Conservation (phyloP, 257 asterid genomes). For the Capsicum rhomboideum region DNA sequence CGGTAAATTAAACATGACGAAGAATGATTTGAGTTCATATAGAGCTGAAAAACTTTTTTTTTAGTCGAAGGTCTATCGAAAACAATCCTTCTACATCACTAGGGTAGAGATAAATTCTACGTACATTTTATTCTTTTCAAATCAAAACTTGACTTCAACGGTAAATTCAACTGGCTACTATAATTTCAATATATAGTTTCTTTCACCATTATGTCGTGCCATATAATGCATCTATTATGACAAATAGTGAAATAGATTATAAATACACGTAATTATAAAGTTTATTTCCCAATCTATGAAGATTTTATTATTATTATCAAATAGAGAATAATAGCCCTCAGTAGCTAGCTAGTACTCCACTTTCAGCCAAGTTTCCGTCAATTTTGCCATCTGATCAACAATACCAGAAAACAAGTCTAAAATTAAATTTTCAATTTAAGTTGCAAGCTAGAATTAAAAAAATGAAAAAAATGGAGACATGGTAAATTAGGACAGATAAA, state of each 20-base stretch:
- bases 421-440: not conserved
- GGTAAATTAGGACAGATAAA: not conserved
- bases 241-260: not conserved
- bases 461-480: not conserved
- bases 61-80: too few species aligned
- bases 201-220: not conserved
- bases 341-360: not conserved
- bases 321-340: not conserved
- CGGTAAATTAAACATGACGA: not conserved
- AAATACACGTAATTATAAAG: too few species aligned
- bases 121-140: too few species aligned
- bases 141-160: too few species aligned
- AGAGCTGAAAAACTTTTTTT: too few species aligned
- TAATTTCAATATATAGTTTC: not conserved
- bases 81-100: too few species aligned
- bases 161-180: not conserved
- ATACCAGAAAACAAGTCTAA: not conserved
- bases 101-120: too few species aligned
- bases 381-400: not conserved
- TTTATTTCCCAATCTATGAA: too few species aligned
- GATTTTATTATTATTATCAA: not conserved
- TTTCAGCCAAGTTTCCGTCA: not conserved
- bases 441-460: not conserved
- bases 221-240: not conserved
- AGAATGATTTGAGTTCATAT: not conserved